Evolutionary conservation across 2,329 filamentous ascomycete genomes (phyloP).

Genomic region (Colletotrichum higginsianum): DNA sequence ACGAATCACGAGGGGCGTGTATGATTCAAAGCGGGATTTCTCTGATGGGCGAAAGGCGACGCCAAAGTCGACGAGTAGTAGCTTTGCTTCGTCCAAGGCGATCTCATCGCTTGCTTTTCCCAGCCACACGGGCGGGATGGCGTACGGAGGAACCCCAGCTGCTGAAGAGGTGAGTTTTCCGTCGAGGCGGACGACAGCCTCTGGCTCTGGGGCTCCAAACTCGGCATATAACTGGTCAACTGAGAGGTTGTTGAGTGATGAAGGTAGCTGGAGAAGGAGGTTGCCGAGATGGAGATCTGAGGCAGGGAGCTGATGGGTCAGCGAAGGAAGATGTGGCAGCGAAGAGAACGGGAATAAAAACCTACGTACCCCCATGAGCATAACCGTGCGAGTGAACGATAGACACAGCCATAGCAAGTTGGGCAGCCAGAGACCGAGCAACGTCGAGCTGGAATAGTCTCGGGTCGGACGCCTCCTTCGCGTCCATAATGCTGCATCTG

Average conservation of each 20-base stretch:
- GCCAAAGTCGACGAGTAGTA: slow-evolving; percentile 54
- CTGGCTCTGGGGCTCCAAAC: slow-evolving; percentile 45
- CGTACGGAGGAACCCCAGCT: slow-evolving; percentile 49
- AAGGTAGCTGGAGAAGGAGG: slow-evolving; percentile 48
- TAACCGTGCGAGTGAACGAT: slow-evolving; percentile 49
- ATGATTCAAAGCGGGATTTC: slow-evolving; percentile 45
- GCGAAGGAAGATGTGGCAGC: background rate
- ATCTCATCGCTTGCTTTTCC: slow-evolving; percentile 52
- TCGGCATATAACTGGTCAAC: slow-evolving; percentile 47
- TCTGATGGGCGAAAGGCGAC: slow-evolving; percentile 51
- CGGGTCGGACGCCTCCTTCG: slow-evolving; percentile 42
- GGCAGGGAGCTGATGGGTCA: too few species aligned
- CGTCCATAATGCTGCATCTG: slow-evolving; percentile 47
- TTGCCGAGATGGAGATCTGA: slow-evolving; percentile 54
- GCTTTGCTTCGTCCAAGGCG: slow-evolving; percentile 44
- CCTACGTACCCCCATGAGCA: slow-evolving; percentile 49
- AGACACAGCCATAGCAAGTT: slow-evolving; percentile 49
- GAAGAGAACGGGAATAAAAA: background rate
- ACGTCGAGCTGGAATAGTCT: slow-evolving; percentile 47
- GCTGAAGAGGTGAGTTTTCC: slow-evolving; percentile 32
- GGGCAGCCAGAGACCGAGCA: slow-evolving; percentile 48
- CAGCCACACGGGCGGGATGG: slow-evolving; percentile 52
- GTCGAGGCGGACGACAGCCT: slow-evolving; percentile 40
- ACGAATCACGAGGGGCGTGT: slow-evolving; percentile 49
- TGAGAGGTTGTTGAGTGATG: slow-evolving; percentile 45